A percentile compares a stretch with the other conserved stretches of the same genome.
phyloP scores from a whole-genome alignment of 805 yeast species.

The Starmerella davenportii region DNA sequence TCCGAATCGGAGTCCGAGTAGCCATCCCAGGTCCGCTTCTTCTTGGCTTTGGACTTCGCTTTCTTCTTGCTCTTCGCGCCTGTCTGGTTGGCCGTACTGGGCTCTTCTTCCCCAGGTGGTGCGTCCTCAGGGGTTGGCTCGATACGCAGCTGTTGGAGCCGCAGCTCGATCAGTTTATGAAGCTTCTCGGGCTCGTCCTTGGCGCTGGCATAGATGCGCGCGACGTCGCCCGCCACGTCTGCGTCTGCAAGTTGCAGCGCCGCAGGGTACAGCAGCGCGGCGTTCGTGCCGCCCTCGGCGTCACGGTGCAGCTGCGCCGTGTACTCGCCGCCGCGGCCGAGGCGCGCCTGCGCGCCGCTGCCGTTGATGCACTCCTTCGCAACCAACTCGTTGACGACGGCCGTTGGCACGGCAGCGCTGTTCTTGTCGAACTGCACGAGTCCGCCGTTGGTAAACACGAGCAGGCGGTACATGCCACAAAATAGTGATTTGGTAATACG shows the following conservation, averaged over 20 bases:
- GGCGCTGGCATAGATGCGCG: slow-evolving; percentile 20
- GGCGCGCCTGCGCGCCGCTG: slow-evolving; percentile 15
- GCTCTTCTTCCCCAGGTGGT: not conserved
- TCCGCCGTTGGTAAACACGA: slow-evolving; percentile 36
- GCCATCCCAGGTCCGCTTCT: slow-evolving; percentile 45
- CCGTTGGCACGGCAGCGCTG: slow-evolving; percentile 22
- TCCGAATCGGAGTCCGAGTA: slow-evolving; percentile 30
- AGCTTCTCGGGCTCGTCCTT: slow-evolving; percentile 12
- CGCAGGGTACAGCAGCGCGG: slow-evolving; percentile 23
- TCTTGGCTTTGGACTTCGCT: slow-evolving; percentile 20
- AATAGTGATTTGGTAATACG: no score
- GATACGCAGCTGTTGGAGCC: slow-evolving; percentile 12
- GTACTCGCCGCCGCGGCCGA: slow-evolving; percentile 19
- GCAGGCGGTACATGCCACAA: slow-evolving; percentile 13
- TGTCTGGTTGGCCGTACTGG: slow-evolving; percentile 1
- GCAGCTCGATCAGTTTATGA: slow-evolving; percentile 18
- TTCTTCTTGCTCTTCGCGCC: slow-evolving; percentile 12
- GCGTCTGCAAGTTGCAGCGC: slow-evolving; percentile 23
- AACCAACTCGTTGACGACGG: slow-evolving; percentile 32
- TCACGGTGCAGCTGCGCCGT: slow-evolving; percentile 30
- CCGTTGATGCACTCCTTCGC: slow-evolving; percentile 30
- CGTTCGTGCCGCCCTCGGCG: slow-evolving; percentile 29
- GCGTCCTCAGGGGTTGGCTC: not conserved
- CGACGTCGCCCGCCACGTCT: slow-evolving; percentile 20
- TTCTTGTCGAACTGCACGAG: slow-evolving; percentile 33